These are phyloP conservation scores for Stygiomarasmius scandens DNA, from an alignment of 1,284 basidiomycete genomes.

Conservation along the genomic window DNA sequence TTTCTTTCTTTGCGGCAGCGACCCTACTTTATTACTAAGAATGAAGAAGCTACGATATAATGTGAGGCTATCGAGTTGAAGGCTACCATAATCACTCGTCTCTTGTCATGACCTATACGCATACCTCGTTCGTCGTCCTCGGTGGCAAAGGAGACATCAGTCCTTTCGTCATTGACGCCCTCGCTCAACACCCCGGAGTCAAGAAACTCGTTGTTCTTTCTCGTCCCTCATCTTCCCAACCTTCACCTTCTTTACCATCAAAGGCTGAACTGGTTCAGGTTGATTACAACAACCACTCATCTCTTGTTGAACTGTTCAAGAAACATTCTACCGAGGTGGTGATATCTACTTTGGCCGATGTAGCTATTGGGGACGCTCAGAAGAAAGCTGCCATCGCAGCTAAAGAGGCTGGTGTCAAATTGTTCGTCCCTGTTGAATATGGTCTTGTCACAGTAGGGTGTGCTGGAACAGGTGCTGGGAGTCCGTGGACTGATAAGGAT, in stretches of 20 bases:
- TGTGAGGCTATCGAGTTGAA: too few relatives aligned
- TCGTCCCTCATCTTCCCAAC: constrained; percentile 2
- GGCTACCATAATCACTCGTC: too few relatives aligned
- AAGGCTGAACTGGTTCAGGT: background rate
- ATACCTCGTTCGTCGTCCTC: too few relatives aligned
- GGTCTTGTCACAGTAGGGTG: background rate
- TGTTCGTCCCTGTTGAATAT: constrained; percentile 28
- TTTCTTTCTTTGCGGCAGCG: too few relatives aligned
- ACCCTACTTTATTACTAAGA: too few relatives aligned
- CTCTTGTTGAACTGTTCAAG: background rate
- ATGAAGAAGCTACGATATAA: too few relatives aligned
- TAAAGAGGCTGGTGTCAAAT: constrained; percentile 26
- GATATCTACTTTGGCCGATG: background rate
- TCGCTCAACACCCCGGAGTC: background rate
- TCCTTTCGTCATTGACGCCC: background rate
- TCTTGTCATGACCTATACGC: too few relatives aligned
- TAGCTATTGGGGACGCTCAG: background rate
- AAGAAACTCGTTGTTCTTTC: constrained; percentile 1
- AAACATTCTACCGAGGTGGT: constrained; percentile 2
- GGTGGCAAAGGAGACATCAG: too few relatives aligned
- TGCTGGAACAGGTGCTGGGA: constrained; percentile 4
- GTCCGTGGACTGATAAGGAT: constrained; percentile 15
- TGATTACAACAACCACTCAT: background rate
- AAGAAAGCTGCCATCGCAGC: constrained; percentile 24
- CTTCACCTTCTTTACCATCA: background rate